phyloP scores from a whole-genome alignment of 1,284 basidiomycete species.

The Leccinum angustisporum region DNA sequence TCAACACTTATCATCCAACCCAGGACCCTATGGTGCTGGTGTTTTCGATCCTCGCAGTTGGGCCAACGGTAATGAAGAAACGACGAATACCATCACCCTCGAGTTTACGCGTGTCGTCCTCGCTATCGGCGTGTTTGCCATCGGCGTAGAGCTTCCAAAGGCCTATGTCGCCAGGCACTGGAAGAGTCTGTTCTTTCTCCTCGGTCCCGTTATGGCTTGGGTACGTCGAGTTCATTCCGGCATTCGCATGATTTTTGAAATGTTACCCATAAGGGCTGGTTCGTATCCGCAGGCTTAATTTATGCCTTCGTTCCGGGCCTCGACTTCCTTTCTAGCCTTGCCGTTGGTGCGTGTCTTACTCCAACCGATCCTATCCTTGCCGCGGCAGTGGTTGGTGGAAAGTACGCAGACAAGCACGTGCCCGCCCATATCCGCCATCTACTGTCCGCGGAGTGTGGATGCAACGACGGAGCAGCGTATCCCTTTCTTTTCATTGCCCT shows the following conservation, averaged over 20 bases:
- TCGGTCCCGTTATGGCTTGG: conserved; percentile 90
- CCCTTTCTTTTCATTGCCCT: conserved; percentile 94
- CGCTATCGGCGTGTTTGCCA: conserved; percentile 96
- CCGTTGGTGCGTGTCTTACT: conserved; percentile 91
- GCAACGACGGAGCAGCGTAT: conserved; percentile 95
- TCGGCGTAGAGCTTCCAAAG: conserved; percentile 94
- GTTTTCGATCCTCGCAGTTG: conserved; percentile 88
- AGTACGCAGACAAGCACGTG: conserved; percentile 98
- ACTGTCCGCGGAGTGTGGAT: conserved; percentile 89
- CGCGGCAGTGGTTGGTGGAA: conserved; percentile 91
- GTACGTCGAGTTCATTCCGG: conserved; percentile 43
- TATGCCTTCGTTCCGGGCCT: conserved; percentile 87
- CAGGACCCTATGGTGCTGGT: conserved; percentile 82
- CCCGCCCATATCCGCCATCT: conserved; percentile 92
- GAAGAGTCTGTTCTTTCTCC: conserved; percentile 83
- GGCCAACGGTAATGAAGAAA: conserved; percentile 57
- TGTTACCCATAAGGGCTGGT: conserved; percentile 69
- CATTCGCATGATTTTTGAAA: conserved; percentile 11
- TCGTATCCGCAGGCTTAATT: conserved; percentile 86
- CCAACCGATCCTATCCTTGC: conserved; percentile 96
- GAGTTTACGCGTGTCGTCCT: conserved; percentile 96
- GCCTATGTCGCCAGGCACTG: conserved; percentile 91
- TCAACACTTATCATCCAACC: conserved; percentile 2
- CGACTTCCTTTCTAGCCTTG: conserved; percentile 83
- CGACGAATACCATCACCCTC: conserved; percentile 72